Conservation (phyloP, 2,329 filamentous ascomycete species). For the Neopestalotiopsis rosae region DNA sequence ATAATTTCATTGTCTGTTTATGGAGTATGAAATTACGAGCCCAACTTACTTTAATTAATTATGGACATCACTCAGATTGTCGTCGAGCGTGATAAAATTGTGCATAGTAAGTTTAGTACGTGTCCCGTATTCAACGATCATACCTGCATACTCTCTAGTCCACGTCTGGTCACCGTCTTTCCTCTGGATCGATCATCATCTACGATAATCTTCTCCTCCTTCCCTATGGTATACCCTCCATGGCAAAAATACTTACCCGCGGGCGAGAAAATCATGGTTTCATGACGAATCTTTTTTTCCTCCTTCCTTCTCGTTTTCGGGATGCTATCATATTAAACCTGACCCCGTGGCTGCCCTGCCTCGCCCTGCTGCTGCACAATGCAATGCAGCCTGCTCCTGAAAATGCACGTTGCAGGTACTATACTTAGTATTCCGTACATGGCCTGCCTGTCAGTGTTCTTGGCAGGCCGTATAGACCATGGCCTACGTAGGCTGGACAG, state of each 20-base stretch:
- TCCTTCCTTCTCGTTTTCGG: neutral
- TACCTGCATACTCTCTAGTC: neutral
- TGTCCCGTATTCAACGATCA: neutral
- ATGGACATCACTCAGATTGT: neutral
- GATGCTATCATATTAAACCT: neutral
- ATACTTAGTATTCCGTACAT: constrained; percentile 2
- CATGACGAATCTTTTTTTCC: neutral
- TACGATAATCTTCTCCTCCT: too few species aligned
- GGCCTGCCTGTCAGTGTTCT: neutral
- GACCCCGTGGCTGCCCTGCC: neutral
- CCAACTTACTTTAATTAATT: constrained; percentile 3
- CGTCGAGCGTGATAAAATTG: neutral
- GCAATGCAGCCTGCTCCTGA: neutral
- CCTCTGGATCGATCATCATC: neutral
- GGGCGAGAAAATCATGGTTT: neutral
- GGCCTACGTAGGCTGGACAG: neutral
- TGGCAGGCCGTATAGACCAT: constrained; percentile 1
- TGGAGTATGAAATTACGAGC: constrained; percentile 1
- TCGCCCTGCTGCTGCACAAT: neutral
- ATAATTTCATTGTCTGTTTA: neutral
- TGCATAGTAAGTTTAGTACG: neutral
- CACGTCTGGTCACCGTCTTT: neutral
- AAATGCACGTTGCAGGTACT: neutral
- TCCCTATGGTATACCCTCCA: neutral
- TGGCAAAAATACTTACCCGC: neutral